A percentile compares a stretch with the other conserved stretches of the same genome.
These are phyloP conservation scores for Acanthamoeba triangularis DNA, from an alignment of 208 protist species.

Conservation along the genomic window DNA sequence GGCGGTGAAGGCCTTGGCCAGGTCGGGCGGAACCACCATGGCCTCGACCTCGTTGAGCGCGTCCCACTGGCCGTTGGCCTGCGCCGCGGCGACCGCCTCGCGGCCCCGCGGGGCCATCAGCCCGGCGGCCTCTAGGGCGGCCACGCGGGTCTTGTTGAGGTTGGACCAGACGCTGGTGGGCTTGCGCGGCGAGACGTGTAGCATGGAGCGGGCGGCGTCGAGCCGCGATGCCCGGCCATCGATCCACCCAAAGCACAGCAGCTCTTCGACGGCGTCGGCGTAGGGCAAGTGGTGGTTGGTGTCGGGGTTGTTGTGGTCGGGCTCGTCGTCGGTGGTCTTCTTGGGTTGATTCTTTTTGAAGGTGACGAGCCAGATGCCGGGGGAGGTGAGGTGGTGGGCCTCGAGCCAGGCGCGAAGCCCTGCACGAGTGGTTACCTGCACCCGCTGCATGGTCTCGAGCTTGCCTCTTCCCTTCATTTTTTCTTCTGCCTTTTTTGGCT, in stretches of 20 bases:
- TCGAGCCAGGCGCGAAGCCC: not conserved
- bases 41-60: not conserved
- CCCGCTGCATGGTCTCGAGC: not conserved
- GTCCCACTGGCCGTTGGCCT: not conserved
- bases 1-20: not conserved
- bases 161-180: not conserved
- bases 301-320: not conserved
- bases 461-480: slow-evolving; percentile 18
- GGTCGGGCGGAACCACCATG: not conserved
- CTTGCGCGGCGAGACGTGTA: not conserved
- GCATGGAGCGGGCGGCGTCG: not conserved
- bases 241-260: slow-evolving; percentile 46
- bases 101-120: not conserved
- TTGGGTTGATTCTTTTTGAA: not conserved
- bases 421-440: not conserved
- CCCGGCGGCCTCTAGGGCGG: not conserved
- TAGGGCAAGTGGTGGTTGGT: not conserved
- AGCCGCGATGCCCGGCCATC: not conserved
- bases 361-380: slow-evolving; percentile 31
- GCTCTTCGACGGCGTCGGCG: slow-evolving; percentile 15
- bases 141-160: slow-evolving; percentile 15
- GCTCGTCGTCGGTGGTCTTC: not conserved
- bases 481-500: not conserved
- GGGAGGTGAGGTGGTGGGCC: not conserved
- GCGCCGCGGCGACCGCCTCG: not conserved